phyloP scores from a whole-genome alignment of 2,329 filamentous ascomycete species.

The Colletotrichum liaoningense region DNA sequence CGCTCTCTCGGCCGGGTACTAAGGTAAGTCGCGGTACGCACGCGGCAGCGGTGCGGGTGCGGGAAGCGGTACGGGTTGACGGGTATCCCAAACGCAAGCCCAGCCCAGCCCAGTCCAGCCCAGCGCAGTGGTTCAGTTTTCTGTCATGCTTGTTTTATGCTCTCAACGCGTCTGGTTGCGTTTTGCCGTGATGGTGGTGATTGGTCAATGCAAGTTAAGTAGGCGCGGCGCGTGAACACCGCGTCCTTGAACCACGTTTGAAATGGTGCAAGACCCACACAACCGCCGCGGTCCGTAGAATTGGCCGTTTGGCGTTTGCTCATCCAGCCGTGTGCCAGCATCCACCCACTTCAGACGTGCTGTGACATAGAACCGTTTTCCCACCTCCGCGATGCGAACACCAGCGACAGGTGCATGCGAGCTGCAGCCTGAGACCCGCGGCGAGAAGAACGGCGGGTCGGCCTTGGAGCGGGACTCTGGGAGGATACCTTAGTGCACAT shows the following conservation, averaged over 20 bases:
- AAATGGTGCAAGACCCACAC: background rate
- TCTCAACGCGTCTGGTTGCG: constrained; percentile 3
- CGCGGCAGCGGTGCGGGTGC: constrained; percentile 6
- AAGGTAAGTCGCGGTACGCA: constrained; percentile 5
- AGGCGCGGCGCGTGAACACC: constrained; percentile 1
- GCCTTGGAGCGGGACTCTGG: background rate
- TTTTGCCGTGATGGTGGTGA: background rate
- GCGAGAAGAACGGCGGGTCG: constrained; percentile 16
- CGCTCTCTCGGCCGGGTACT: constrained; percentile 19
- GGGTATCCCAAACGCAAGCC: background rate
- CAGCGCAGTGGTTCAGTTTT: background rate
- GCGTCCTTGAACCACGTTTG: background rate
- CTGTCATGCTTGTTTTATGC: background rate
- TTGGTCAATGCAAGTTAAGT: background rate
- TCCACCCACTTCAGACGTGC: background rate
- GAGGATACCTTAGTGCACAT: background rate
- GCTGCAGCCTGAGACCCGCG: background rate
- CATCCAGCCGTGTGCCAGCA: background rate
- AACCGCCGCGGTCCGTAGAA: background rate
- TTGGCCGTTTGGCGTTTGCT: background rate
- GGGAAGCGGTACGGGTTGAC: background rate
- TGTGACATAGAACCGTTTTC: background rate
- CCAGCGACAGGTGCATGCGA: constrained; percentile 3
- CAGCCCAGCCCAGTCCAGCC: background rate
- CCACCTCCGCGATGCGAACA: constrained; percentile 11